Evolutionary conservation across 225 moss, liverwort and hornwort genomes (phyloP).

Genomic region (Sphagnum contortum): DNA sequence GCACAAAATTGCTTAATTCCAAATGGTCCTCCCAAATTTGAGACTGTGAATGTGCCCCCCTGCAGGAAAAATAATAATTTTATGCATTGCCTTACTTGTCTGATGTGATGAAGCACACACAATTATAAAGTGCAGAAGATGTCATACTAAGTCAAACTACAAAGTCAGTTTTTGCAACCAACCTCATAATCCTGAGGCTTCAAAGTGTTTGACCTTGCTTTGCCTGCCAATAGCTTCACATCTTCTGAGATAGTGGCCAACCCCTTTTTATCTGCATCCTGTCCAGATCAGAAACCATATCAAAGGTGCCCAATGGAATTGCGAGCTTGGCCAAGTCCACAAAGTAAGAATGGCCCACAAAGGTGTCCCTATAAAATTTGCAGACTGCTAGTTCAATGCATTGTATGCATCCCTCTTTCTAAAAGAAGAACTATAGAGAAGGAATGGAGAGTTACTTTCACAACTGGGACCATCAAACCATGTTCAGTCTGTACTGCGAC

Average conservation of each 20-base stretch:
- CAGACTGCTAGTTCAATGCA: too few species aligned
- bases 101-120: too few species aligned
- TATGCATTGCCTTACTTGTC: too few species aligned
- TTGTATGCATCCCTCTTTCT: too few species aligned
- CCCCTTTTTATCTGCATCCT: constrained; percentile 69
- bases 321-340: too few species aligned
- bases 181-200: constrained; percentile 60
- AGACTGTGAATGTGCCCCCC: constrained; percentile 66
- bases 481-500: constrained; percentile 60
- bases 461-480: constrained; percentile 57
- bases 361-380: too few species aligned
- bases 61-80: constrained; percentile 8
- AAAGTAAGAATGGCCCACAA: too few species aligned
- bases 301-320: not conserved
- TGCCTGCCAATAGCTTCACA: constrained; percentile 48
- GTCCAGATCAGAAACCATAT: not conserved
- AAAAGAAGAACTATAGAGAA: too few species aligned
- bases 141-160: too few species aligned
- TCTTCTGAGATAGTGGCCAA: constrained; percentile 56
- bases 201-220: constrained; percentile 49
- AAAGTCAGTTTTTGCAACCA: not conserved
- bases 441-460: constrained; percentile 29
- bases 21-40: constrained; percentile 46
- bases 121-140: too few species aligned
- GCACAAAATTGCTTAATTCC: constrained; percentile 72